These are phyloP conservation scores for Solidago caesia DNA, from an alignment of 129 eudicot species.

Conservation along the genomic window DNA sequence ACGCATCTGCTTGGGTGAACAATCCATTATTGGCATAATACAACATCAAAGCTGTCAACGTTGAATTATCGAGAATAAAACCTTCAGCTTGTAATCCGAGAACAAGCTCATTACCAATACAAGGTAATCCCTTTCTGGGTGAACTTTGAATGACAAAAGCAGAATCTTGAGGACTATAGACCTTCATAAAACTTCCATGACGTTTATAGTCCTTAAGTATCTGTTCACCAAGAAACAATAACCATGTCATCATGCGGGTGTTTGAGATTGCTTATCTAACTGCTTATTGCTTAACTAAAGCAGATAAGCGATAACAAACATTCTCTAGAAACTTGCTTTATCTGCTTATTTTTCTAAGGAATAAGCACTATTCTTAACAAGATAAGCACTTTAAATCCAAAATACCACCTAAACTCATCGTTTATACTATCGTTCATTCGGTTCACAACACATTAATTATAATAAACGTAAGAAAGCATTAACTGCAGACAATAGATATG, in stretches of 20 bases:
- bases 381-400: too few relatives aligned
- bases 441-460: too few relatives aligned
- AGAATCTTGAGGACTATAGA: conserved; percentile 18
- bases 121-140: conserved; percentile 31
- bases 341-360: too few relatives aligned
- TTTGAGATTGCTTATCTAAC: too few relatives aligned
- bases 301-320: neutral
- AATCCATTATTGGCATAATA: conserved; percentile 55
- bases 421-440: too few relatives aligned
- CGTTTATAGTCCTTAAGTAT: conserved; percentile 31
- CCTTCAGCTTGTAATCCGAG: conserved; percentile 37
- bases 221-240: conserved; percentile 15
- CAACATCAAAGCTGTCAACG: conserved; percentile 51
- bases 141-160: conserved; percentile 23
- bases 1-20: conserved; percentile 41
- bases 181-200: conserved; percentile 26
- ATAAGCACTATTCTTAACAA: too few relatives aligned
- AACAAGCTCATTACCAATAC: conserved; percentile 34
- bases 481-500: too few relatives aligned
- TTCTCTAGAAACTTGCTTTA: too few relatives aligned
- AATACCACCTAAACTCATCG: too few relatives aligned
- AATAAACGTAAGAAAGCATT: too few relatives aligned
- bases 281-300: neutral
- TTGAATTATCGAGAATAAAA: conserved; percentile 34
- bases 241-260: neutral